Percentiles rank a stretch among this genome's conserved stretches.
Conservation (phyloP, 2,329 filamentous ascomycete species). For the Lachnellula arida region DNA sequence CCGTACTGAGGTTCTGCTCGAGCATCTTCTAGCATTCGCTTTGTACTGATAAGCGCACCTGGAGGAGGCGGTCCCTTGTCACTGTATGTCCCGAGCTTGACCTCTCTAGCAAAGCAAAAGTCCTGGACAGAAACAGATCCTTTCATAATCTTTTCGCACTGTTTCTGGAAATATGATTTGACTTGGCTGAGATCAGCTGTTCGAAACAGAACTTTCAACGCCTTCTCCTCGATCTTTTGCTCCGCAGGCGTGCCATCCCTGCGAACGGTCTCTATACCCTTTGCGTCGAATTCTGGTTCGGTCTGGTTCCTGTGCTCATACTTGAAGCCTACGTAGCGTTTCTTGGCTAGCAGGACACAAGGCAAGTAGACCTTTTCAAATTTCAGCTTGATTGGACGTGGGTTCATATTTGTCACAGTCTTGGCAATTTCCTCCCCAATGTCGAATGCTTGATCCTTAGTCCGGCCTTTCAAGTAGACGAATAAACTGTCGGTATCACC, state of each 20-base stretch:
- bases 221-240: slow-evolving; percentile 94
- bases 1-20: slow-evolving; percentile 90
- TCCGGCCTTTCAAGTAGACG: slow-evolving; percentile 81
- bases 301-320: slow-evolving; percentile 75
- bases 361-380: slow-evolving; percentile 99
- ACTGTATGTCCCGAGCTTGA: slow-evolving; percentile 83
- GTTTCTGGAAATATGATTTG: slow-evolving; percentile 82
- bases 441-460: slow-evolving; percentile 80
- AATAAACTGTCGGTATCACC: slow-evolving; percentile 97
- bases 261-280: slow-evolving; percentile 95
- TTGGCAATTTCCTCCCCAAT: slow-evolving; percentile 91
- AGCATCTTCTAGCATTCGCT: slow-evolving; percentile 80
- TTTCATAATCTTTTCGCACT: slow-evolving; percentile 89
- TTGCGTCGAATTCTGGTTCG: slow-evolving; percentile 90
- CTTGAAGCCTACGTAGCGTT: slow-evolving; percentile 97
- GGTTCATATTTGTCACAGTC: slow-evolving; percentile 83
- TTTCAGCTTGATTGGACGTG: slow-evolving; percentile 88
- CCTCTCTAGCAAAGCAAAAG: slow-evolving; percentile 92
- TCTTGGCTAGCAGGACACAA: slow-evolving; percentile 90
- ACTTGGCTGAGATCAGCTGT: slow-evolving; percentile 85
- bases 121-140: slow-evolving; percentile 87
- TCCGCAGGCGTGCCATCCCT: slow-evolving; percentile 92
- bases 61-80: slow-evolving; percentile 76
- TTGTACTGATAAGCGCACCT: slow-evolving; percentile 82
- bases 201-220: slow-evolving; percentile 81